Evolutionary conservation across 1,284 basidiomycete species (phyloP).

Genomic region (Mycena sp.): DNA sequence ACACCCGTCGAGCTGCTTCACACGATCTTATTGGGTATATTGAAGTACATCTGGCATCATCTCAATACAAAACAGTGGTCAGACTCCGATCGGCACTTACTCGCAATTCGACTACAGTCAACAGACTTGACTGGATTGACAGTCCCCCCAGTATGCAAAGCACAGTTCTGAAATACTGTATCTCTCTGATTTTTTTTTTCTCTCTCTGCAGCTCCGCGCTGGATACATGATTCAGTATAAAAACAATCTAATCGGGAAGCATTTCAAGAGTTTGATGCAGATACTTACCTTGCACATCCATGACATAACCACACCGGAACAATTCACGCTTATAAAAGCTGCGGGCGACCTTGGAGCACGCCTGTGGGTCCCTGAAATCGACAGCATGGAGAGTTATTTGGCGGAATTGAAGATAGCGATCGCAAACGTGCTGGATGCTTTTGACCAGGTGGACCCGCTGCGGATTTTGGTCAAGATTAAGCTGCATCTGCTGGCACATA

Average conservation of each 20-base stretch:
- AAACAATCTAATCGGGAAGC: constrained; percentile 39
- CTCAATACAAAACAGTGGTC: background rate
- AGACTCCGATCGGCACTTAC: constrained; percentile 17
- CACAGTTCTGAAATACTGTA: too few species aligned
- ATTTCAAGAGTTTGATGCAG: constrained; percentile 40
- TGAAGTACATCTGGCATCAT: too few species aligned
- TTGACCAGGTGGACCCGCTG: constrained; percentile 28
- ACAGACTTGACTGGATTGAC: constrained; percentile 29
- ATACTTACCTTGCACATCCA: constrained; percentile 11
- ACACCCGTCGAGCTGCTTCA: too few species aligned
- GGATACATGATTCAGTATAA: too few species aligned
- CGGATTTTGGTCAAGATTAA: constrained; percentile 45
- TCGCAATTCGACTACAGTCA: constrained; percentile 25
- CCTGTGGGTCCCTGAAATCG: constrained; percentile 41
- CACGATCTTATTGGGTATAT: too few species aligned
- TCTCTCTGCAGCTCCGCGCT: too few species aligned
- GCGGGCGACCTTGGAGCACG: constrained; percentile 15
- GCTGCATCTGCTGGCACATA: constrained; percentile 46
- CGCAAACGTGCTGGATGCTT: constrained; percentile 47
- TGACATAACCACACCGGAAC: constrained; percentile 31
- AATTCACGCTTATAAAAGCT: constrained; percentile 13
- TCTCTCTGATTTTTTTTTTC: too few species aligned
- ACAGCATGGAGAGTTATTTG: constrained; percentile 43
- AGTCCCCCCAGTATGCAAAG: constrained; percentile 27
- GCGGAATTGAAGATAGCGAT: constrained; percentile 41